Evolutionary conservation across 768 basidiomycete genomes (phyloP), one percentile per base, ranked within the genome.

Genomic region (Coprinopsis sp.): DNA sequence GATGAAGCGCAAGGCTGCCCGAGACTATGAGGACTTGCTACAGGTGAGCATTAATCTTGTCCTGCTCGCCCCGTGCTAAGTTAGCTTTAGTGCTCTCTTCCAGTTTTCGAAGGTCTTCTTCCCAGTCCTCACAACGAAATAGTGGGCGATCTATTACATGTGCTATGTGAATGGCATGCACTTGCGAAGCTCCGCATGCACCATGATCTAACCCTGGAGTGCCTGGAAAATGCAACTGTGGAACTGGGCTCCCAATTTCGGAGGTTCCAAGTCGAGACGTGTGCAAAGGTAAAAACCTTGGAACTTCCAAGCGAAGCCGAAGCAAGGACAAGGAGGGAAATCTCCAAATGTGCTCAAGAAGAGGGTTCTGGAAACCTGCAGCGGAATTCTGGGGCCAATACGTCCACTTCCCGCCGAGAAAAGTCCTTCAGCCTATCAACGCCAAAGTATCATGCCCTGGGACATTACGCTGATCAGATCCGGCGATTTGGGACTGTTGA

Each of bases 401-500:
- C n/a, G n/a, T n/a, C n/a, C n/a, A n/a, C n/a, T n/a, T n/a, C n/a
- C n/a, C n/a, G n/a, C n/a, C n/a, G n/a, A n/a, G n/a, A n/a, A n/a
- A n/a, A n/a, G n/a, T 58, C n/a, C 49, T 37, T 8, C 57, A 62
- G 31, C 69, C 64, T 37, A 42, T 70, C 42, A 0, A 69, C 66
- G 0, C 65, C 64, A 52, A 73, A 75, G 39, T 57, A 62, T 2
- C 73, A 73, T 51, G 52, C 62, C 1, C 57, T 73, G 0, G 68
- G 64, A 0, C 66, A 74, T 41, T 70, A 71, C 42, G 58, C 57
- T 0, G 19, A 24, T 1, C 46, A 50, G 10, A 70, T 73, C 16
- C 52, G 48, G 1, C 19, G 29, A 0, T 63, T 55, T 43, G 71
- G 71, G 0, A 66, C 63, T 0, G 67, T 68, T 1, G n/a, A n/a